Evolutionary conservation across 352 stramenopile genomes (phyloP).

Genomic region (Phytophthora crassamura): DNA sequence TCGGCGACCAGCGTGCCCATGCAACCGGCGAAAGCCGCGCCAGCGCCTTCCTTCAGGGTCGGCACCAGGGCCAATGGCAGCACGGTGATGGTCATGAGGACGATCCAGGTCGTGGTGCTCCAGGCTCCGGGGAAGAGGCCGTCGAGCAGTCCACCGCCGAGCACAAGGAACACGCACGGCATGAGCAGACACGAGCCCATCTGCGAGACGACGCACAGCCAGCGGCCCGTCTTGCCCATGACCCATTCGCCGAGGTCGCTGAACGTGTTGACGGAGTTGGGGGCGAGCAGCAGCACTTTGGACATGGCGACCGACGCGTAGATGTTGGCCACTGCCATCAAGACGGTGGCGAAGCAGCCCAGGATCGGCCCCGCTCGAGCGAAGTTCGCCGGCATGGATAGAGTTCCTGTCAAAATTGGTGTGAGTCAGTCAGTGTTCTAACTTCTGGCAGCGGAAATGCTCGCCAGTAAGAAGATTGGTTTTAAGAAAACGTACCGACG

Average conservation of each 20-base stretch:
- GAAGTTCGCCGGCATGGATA: slow-evolving; percentile 77
- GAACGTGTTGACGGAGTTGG: slow-evolving; percentile 63
- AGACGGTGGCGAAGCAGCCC: slow-evolving; percentile 46
- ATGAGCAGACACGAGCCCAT: slow-evolving; percentile 65
- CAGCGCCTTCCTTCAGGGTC: slow-evolving; percentile 68
- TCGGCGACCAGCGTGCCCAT: slow-evolving; percentile 53
- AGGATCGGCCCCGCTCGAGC: slow-evolving; percentile 54
- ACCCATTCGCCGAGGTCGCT: slow-evolving; percentile 56
- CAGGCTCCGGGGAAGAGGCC: slow-evolving; percentile 60
- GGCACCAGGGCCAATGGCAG: slow-evolving; percentile 59
- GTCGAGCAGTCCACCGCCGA: slow-evolving; percentile 62
- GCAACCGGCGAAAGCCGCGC: slow-evolving; percentile 60
- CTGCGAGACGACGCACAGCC: slow-evolving; percentile 55
- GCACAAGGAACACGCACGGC: slow-evolving; percentile 70
- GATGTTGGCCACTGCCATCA: slow-evolving; percentile 74
- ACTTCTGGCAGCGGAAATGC: too few relatives aligned
- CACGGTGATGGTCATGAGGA: slow-evolving; percentile 64
- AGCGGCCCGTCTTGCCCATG: slow-evolving; percentile 55
- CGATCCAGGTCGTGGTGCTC: slow-evolving; percentile 60
- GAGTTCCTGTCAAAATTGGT: too few relatives aligned
- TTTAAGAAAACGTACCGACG: slow-evolving; percentile 47
- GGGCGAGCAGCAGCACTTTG: slow-evolving; percentile 64
- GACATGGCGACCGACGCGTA: slow-evolving; percentile 64
- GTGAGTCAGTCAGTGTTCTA: too few relatives aligned
- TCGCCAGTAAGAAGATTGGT: too few relatives aligned